These are phyloP conservation scores for Alternaria incomplexa DNA, from an alignment of 2,329 filamentous ascomycete genomes.

Conservation along the genomic window DNA sequence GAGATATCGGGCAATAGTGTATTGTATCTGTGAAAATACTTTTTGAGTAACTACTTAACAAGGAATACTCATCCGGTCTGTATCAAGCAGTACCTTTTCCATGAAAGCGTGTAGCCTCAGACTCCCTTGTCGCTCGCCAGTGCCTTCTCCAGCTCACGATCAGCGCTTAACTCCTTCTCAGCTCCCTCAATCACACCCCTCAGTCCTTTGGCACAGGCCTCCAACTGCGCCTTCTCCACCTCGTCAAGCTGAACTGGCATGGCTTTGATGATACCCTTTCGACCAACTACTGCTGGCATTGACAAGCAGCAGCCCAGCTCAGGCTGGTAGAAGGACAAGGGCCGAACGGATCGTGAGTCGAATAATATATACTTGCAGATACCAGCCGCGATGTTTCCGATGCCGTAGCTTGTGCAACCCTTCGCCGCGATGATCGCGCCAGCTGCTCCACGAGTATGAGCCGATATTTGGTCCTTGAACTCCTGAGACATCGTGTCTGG, in stretches of 20 bases:
- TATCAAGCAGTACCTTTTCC: background rate
- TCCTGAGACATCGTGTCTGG: constrained; percentile 26
- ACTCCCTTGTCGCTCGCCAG: constrained; percentile 28
- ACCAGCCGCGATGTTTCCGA: constrained; percentile 55
- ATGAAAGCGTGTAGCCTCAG: background rate
- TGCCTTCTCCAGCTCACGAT: constrained; percentile 33
- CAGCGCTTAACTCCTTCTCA: constrained; percentile 42
- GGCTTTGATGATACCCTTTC: constrained; percentile 53
- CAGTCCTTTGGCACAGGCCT: constrained; percentile 45
- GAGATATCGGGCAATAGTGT: background rate
- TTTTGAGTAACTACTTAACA: background rate
- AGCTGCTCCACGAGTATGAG: constrained; percentile 56
- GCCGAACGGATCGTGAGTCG: constrained; percentile 55
- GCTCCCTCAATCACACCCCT: constrained; percentile 47
- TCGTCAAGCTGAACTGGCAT: constrained; percentile 45
- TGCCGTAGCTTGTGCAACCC: constrained; percentile 59
- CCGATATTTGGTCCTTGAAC: constrained; percentile 48
- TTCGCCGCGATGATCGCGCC: constrained; percentile 58
- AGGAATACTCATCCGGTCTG: background rate
- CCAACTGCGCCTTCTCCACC: constrained; percentile 40
- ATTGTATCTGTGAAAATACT: background rate
- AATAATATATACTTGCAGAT: constrained; percentile 60
- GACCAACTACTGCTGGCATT: constrained; percentile 57
- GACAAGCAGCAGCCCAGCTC: constrained; percentile 58
- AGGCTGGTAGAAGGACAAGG: constrained; percentile 58